phyloP scores from a whole-genome alignment of 2,329 filamentous ascomycete genomes.

The Fusarium succisae region DNA sequence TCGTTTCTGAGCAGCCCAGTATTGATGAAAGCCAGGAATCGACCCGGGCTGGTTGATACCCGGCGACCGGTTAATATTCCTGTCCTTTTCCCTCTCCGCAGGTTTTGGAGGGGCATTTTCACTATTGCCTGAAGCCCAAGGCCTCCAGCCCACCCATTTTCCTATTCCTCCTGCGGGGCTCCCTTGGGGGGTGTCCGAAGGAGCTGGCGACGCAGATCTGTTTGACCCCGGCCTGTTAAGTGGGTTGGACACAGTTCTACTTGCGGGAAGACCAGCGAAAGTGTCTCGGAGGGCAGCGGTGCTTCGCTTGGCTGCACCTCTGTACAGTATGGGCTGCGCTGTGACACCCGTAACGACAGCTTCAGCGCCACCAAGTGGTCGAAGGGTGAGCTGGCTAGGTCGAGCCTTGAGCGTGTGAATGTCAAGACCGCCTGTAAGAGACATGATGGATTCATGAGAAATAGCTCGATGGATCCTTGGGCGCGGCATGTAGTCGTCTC shows the following conservation, averaged over 20 bases:
- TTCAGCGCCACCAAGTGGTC: constrained; percentile 63
- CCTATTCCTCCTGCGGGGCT: constrained; percentile 48
- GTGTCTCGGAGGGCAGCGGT: constrained; percentile 68
- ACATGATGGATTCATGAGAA: constrained; percentile 91
- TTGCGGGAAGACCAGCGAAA: constrained; percentile 52
- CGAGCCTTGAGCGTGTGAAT: constrained; percentile 83
- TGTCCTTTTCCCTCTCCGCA: constrained; percentile 45
- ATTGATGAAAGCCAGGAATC: constrained; percentile 75
- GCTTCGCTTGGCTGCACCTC: constrained; percentile 57
- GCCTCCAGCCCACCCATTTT: constrained; percentile 60
- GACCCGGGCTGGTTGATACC: constrained; percentile 83
- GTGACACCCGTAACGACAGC: constrained; percentile 68
- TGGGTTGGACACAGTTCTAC: constrained; percentile 47
- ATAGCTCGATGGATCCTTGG: constrained; percentile 69
- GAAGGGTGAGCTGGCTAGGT: constrained; percentile 76
- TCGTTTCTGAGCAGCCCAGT: constrained; percentile 60
- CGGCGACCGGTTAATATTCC: constrained; percentile 61
- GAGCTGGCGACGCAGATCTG: constrained; percentile 39
- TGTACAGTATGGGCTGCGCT: constrained; percentile 66
- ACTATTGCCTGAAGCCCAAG: constrained; percentile 51
- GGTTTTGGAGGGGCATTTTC: constrained; percentile 24
- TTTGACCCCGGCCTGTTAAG: constrained; percentile 37
- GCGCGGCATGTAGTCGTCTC: constrained; percentile 50
- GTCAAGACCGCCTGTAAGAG: constrained; percentile 86
- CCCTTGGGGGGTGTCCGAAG: constrained; percentile 36